phyloP scores from a whole-genome alignment of 345 rosid genomes.

The Kernera saxatilis region DNA sequence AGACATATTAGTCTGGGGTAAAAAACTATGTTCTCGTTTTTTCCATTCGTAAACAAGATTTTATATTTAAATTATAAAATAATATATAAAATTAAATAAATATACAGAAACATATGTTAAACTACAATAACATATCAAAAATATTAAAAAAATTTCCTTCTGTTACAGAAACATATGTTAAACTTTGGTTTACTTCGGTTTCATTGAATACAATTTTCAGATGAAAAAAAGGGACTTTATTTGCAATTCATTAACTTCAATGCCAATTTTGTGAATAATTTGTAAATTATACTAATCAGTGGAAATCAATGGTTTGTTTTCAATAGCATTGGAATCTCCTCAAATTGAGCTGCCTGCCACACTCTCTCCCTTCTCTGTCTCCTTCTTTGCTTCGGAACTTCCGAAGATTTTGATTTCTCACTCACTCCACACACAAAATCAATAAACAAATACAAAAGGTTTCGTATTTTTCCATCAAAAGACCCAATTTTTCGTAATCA shows the following conservation, averaged over 20 bases:
- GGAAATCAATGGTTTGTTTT: background rate
- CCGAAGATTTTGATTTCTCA: conserved; percentile 29
- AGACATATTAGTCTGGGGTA: background rate
- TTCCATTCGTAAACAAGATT: background rate
- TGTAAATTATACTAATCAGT: background rate
- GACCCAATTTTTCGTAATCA: background rate
- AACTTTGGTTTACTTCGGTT: no score
- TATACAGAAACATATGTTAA: no score
- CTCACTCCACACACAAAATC: background rate
- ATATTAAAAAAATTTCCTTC: no score
- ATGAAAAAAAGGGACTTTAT: no score
- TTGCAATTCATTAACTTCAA: background rate
- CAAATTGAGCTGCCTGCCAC: conserved; percentile 38
- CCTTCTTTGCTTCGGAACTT: conserved; percentile 35
- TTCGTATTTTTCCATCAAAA: background rate
- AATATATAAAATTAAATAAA: no score
- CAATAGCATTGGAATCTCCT: conserved; percentile 47
- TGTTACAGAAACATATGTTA: no score
- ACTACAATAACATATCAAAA: no score
- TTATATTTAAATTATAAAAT: background rate
- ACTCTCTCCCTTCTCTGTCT: conserved; percentile 26
- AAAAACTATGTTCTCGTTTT: background rate
- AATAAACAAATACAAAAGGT: background rate
- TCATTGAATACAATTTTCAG: no score
- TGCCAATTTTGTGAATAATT: background rate